These are phyloP conservation scores for Bocquillonia castaneifolia DNA, from an alignment of 441 rosid genomes.

Conservation along the genomic window DNA sequence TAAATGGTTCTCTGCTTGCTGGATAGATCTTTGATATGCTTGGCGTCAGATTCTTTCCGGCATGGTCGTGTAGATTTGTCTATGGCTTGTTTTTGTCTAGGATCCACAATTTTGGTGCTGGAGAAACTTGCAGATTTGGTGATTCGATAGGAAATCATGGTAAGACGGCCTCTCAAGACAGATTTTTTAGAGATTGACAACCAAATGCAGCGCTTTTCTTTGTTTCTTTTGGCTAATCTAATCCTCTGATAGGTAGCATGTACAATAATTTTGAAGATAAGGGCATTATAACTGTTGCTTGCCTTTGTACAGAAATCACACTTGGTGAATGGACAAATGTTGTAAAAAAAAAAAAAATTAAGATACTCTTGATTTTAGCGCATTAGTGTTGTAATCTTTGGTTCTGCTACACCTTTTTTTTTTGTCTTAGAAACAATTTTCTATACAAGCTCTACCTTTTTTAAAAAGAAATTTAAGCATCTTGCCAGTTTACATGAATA, in stretches of 20 bases:
- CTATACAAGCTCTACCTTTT: no score
- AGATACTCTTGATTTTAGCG: neutral
- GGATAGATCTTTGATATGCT: neutral
- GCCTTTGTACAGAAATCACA: constrained; percentile 30
- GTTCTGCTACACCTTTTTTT: no score
- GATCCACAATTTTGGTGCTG: neutral
- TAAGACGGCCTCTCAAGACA: neutral
- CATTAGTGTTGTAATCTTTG: no score
- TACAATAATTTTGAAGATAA: constrained; percentile 23
- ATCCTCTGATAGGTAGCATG: constrained; percentile 20
- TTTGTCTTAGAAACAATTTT: no score
- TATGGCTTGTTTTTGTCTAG: neutral
- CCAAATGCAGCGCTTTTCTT: neutral
- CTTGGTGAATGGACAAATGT: constrained; percentile 3
- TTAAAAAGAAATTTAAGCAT: no score
- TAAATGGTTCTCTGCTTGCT: neutral
- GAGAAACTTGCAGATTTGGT: constrained; percentile 7
- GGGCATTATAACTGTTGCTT: constrained; percentile 11
- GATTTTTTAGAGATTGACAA: neutral
- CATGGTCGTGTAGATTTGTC: neutral
- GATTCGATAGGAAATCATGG: neutral
- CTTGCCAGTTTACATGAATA: no score
- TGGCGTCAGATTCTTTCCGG: neutral
- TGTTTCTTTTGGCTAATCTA: constrained; percentile 20
- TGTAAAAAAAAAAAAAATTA: constrained; percentile 8